phyloP scores from a whole-genome alignment of 352 stramenopile species.

The Thraustotheca clavata region DNA sequence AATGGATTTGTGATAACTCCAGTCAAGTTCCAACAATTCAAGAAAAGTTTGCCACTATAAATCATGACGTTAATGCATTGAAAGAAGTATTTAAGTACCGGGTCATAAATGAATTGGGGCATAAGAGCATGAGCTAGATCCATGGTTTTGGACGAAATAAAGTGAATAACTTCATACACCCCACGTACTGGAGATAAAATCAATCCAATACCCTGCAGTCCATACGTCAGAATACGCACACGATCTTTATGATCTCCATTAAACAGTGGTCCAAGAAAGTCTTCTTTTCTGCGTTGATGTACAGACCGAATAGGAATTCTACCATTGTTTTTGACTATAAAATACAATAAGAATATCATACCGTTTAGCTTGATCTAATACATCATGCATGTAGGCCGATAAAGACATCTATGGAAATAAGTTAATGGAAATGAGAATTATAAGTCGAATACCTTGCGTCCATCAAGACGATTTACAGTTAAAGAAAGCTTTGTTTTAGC shows the following conservation, averaged over 20 bases:
- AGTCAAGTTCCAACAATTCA: slow-evolving; percentile 4
- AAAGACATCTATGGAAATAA: slow-evolving; percentile 11
- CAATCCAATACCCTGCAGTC: slow-evolving; percentile 4
- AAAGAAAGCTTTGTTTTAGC: slow-evolving; percentile 3
- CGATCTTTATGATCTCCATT: slow-evolving; percentile 3
- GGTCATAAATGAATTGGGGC: not conserved
- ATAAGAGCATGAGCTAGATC: not conserved
- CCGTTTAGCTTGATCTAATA: slow-evolving; percentile 11
- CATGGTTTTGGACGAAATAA: not conserved
- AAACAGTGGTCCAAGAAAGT: slow-evolving; percentile 16
- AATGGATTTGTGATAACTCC: slow-evolving; percentile 6
- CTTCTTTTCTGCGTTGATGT: not conserved
- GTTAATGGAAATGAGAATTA: too few species aligned
- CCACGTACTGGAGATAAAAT: slow-evolving; percentile 12
- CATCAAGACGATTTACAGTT: not conserved
- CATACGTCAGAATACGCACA: not conserved
- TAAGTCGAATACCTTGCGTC: slow-evolving; percentile 6
- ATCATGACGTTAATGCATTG: not conserved
- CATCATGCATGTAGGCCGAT: slow-evolving; percentile 16
- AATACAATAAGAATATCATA: not conserved
- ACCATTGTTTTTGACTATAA: not conserved
- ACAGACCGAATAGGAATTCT: slow-evolving; percentile 10
- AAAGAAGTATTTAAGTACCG: not conserved
- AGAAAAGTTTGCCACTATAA: slow-evolving; percentile 6
- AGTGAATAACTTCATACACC: not conserved